Percentiles rank a stretch among this genome's conserved stretches.
These are phyloP conservation scores for Massariosphaeria phaeospora DNA, from an alignment of 495 filamentous ascomycete genomes.

Conservation along the genomic window DNA sequence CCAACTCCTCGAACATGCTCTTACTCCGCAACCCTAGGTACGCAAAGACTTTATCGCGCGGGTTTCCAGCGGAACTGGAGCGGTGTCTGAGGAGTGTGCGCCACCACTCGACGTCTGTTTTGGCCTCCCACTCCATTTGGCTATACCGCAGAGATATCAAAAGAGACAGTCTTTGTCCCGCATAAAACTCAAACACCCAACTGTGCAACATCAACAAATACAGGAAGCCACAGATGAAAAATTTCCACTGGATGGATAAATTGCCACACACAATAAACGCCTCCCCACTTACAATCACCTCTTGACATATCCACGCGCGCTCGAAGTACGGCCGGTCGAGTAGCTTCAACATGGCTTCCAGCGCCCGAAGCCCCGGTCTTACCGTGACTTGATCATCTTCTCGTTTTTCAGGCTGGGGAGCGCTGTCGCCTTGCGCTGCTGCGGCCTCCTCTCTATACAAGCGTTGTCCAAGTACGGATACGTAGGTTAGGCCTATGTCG, in stretches of 20 bases:
- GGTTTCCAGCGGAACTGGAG: slow-evolving; percentile 7
- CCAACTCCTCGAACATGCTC: slow-evolving; percentile 6
- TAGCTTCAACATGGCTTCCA: slow-evolving; percentile 1
- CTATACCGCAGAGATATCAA: no score
- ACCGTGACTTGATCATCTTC: no score
- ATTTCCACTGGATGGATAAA: slow-evolving; percentile 5
- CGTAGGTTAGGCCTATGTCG: no score
- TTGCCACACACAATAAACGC: slow-evolving; percentile 11
- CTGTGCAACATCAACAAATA: slow-evolving; percentile 15
- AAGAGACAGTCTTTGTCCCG: neutral
- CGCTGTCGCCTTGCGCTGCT: neutral
- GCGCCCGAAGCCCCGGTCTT: no score
- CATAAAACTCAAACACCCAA: slow-evolving; percentile 11
- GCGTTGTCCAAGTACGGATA: neutral
- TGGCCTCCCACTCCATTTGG: no score
- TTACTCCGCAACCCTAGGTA: slow-evolving; percentile 9
- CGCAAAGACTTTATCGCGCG: slow-evolving; percentile 26
- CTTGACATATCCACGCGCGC: slow-evolving; percentile 21
- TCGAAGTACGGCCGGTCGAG: slow-evolving; percentile 11
- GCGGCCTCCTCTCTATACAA: neutral
- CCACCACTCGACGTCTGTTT: no score
- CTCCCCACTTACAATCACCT: slow-evolving; percentile 7
- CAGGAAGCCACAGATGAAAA: slow-evolving; percentile 1
- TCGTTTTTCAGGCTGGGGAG: neutral
- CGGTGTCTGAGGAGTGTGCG: slow-evolving; percentile 4